These are phyloP conservation scores for Pseudopithomyces maydicus DNA, from an alignment of 2,329 filamentous ascomycete genomes.

Conservation along the genomic window DNA sequence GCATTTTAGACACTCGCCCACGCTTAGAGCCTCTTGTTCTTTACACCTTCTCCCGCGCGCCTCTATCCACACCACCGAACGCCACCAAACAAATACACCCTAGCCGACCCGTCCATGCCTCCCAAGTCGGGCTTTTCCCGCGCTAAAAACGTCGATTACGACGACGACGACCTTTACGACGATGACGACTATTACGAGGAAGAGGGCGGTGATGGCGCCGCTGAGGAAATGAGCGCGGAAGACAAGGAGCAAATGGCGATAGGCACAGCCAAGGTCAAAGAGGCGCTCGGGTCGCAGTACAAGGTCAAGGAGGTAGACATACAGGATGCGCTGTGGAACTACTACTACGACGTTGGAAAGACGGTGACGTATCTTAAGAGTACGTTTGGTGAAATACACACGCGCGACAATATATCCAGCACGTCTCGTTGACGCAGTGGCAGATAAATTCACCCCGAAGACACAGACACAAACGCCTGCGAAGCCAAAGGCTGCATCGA, in stretches of 20 bases:
- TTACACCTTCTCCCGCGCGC: too few relatives aligned
- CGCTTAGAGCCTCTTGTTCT: too few relatives aligned
- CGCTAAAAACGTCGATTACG: slow-evolving; percentile 54
- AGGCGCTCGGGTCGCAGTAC: slow-evolving; percentile 67
- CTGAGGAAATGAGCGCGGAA: slow-evolving; percentile 32
- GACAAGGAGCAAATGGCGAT: slow-evolving; percentile 62
- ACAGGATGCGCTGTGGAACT: slow-evolving; percentile 90
- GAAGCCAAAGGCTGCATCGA: slow-evolving; percentile 48
- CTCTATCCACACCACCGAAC: background rate
- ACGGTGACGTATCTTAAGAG: slow-evolving; percentile 79
- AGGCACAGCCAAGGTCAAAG: slow-evolving; percentile 70
- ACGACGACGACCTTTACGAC: slow-evolving; percentile 59
- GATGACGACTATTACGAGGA: slow-evolving; percentile 56
- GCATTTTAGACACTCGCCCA: background rate
- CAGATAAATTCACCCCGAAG: slow-evolving; percentile 37
- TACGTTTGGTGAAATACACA: slow-evolving; percentile 39
- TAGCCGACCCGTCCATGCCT: slow-evolving; percentile 24
- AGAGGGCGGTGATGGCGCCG: slow-evolving; percentile 34
- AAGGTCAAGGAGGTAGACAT: slow-evolving; percentile 73
- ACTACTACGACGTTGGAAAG: slow-evolving; percentile 92
- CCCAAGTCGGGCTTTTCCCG: slow-evolving; percentile 48
- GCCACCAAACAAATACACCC: background rate
- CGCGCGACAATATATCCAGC: background rate
- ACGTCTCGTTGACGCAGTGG: slow-evolving; percentile 1
- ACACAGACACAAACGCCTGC: slow-evolving; percentile 22